Evolutionary conservation across 176 grass and related monocot species (phyloP).

Genomic region (Oryza coarctata): DNA sequence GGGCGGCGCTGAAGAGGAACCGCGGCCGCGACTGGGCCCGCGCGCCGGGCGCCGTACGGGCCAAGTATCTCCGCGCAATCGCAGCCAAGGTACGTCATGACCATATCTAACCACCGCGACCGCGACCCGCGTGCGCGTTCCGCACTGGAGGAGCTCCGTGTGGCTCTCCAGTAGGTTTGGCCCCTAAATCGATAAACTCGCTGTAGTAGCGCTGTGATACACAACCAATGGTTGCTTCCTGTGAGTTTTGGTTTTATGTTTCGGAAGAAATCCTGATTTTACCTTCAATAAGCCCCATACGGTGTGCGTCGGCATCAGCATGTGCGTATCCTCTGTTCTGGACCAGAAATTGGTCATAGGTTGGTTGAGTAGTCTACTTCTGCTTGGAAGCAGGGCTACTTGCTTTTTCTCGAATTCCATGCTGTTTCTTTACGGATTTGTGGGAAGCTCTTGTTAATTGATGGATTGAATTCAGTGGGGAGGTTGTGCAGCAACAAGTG

Average conservation of each 20-base stretch:
- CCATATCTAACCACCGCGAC: too few species aligned
- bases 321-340: neutral
- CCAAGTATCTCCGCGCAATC: slow-evolving; percentile 95
- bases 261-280: neutral
- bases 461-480: neutral
- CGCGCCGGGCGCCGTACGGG: slow-evolving; percentile 71
- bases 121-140: neutral
- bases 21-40: slow-evolving; percentile 82
- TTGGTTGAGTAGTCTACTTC: neutral
- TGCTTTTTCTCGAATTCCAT: neutral
- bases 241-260: neutral
- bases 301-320: neutral
- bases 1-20: slow-evolving; percentile 71
- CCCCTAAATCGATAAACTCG: neutral
- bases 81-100: slow-evolving; percentile 63
- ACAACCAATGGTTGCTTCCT: neutral
- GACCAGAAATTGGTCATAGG: neutral
- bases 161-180: neutral
- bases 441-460: neutral
- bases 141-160: neutral
- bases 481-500: neutral
- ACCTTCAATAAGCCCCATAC: neutral
- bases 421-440: neutral
- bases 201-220: neutral
- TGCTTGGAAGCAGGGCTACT: neutral